Evolutionary conservation across 495 filamentous ascomycete genomes (phyloP), one percentile per base, ranked within the genome.

Genomic region (Bathelium albidoporum): DNA sequence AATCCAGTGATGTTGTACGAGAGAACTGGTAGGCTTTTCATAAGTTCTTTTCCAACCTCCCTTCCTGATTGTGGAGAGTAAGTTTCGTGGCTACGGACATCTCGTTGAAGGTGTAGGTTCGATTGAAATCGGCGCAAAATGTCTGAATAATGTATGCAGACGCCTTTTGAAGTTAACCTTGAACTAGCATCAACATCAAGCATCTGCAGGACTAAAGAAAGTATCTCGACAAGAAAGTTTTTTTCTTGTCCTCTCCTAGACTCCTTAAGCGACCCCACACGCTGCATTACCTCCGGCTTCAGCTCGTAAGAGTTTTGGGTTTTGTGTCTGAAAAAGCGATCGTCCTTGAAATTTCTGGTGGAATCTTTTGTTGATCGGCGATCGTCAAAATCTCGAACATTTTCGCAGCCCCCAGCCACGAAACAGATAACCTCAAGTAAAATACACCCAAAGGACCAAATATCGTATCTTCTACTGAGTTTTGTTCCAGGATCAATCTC

Each of bases 391-490:
- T 26, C 2, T 4, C 5, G 20, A 29, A 55, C 49, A 16, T 24
- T 24, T 2, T 55, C 49, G 49, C 49, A 65, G 10, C 66, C 66
- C 5, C 60, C 24, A 1, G 62, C 52, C 1, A 65, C 45, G 29
- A 68, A 68, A 1, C 62, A 43, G 7, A 59, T 49, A 24, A 65
- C 62, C 39, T 68, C 66, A 1, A 68, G 52, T 1, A 64, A n/a
- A 18, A 68, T 65, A 58, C 66, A 64, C 10, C 66, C 66, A 24
- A 68, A 60, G 12, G 66, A 68, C 66, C 66, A 68, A 0, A 68
- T 59, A 55, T 68, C 66, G 52, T 68, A 65, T n/a, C 43, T 36
- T 22, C 62, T 59, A 24, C 34, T 39, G 20, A 20, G 62, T 52
- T 28, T 24, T 2, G 24, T 34, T n/a, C 65, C 58, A 0, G 62